Conservation (phyloP, 2,329 filamentous ascomycete species). For the Hypocreales sp. region DNA sequence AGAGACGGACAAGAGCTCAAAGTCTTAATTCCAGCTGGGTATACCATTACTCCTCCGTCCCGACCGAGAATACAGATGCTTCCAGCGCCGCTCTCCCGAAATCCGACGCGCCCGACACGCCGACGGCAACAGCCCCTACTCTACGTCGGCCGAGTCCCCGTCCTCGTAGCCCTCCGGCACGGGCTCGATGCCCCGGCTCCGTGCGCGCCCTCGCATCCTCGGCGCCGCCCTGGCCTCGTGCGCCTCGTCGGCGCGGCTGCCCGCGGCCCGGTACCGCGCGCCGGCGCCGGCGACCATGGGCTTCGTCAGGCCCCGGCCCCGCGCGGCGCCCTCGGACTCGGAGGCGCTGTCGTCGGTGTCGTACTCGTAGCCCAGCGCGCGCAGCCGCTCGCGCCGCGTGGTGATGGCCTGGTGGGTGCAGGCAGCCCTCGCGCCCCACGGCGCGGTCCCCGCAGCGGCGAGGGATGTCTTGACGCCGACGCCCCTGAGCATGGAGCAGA, state of each 20-base stretch:
- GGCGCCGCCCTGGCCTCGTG: not conserved
- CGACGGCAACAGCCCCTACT: too few species aligned
- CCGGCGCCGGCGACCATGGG: not conserved
- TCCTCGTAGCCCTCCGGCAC: slow-evolving; percentile 1
- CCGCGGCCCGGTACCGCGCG: not conserved
- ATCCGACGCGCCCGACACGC: too few species aligned
- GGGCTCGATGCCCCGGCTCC: slow-evolving; percentile 1
- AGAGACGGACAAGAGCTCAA: too few species aligned
- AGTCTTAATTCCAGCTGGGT: too few species aligned
- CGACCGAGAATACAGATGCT: too few species aligned
- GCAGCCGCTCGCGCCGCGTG: slow-evolving; percentile 8
- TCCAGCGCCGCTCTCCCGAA: too few species aligned
- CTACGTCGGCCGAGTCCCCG: slow-evolving; percentile 1
- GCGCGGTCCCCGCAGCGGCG: not conserved
- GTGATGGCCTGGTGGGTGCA: slow-evolving; percentile 4
- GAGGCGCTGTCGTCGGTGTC: slow-evolving; percentile 7
- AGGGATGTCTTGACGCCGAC: slow-evolving; percentile 1
- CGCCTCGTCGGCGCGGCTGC: not conserved
- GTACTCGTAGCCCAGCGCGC: slow-evolving; percentile 10
- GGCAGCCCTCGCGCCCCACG: slow-evolving; percentile 1
- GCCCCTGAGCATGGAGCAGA: slow-evolving; percentile 4
- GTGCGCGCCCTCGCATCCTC: not conserved
- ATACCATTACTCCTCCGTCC: too few species aligned
- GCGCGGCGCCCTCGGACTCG: not conserved
- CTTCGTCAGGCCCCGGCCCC: not conserved